Evolutionary conservation across 2,329 filamentous ascomycete genomes (phyloP).

Genomic region (Stagonosporopsis cucurbitacearum): DNA sequence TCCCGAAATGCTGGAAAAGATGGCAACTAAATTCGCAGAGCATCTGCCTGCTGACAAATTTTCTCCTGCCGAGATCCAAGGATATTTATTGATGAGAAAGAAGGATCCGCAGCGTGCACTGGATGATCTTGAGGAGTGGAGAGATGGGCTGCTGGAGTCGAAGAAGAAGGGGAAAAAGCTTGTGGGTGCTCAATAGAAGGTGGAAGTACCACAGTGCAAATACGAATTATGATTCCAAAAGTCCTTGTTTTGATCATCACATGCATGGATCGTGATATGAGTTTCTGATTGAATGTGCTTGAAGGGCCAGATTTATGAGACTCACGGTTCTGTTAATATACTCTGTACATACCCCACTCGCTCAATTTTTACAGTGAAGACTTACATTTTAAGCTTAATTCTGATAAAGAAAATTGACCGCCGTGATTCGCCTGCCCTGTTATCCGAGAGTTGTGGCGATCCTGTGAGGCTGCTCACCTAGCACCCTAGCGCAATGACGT

Average conservation of each 20-base stretch:
- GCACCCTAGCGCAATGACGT: slow-evolving; percentile 8
- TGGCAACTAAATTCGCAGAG: slow-evolving; percentile 55
- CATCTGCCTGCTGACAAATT: slow-evolving; percentile 56
- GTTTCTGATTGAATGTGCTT: no score
- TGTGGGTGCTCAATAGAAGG: slow-evolving; percentile 3
- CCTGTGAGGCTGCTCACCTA: slow-evolving; percentile 1
- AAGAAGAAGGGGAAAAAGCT: slow-evolving; percentile 10
- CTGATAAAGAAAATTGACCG: background rate
- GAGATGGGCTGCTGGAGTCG: slow-evolving; percentile 13
- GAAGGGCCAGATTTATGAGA: no score
- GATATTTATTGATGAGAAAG: slow-evolving; percentile 59
- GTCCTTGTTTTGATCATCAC: background rate
- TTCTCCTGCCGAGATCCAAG: slow-evolving; percentile 61
- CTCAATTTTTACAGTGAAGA: background rate
- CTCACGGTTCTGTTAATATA: background rate
- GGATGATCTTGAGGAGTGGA: slow-evolving; percentile 53
- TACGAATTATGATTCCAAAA: background rate
- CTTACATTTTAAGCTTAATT: background rate
- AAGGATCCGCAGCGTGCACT: slow-evolving; percentile 58
- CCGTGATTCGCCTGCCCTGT: background rate
- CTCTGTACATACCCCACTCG: background rate
- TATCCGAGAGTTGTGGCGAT: background rate
- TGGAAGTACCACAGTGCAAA: background rate
- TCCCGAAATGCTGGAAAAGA: slow-evolving; percentile 12
- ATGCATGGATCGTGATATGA: no score